Evolutionary conservation across 2,329 filamentous ascomycete species (phyloP).

Genomic region (Alternaria conjuncta): DNA sequence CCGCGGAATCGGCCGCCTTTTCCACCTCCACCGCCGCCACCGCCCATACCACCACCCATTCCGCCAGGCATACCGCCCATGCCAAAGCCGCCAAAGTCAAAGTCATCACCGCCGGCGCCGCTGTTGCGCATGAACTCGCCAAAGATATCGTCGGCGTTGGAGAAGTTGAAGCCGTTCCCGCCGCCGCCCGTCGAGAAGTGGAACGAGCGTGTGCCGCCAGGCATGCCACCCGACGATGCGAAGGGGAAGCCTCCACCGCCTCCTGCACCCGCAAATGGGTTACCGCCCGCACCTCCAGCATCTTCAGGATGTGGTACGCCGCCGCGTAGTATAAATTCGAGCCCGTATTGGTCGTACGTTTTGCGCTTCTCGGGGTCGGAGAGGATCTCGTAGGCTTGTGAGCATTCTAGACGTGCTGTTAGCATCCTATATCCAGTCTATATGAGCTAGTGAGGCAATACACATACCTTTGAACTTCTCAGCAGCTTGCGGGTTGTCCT

Average conservation of each 20-base stretch:
- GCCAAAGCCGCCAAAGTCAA: slow-evolving; percentile 53
- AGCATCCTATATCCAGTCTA: slow-evolving; percentile 9
- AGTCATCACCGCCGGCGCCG: slow-evolving; percentile 61
- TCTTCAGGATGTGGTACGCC: slow-evolving; percentile 69
- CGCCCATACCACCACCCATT: slow-evolving; percentile 51
- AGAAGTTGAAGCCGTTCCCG: slow-evolving; percentile 78
- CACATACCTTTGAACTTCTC: slow-evolving; percentile 87
- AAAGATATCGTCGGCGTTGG: slow-evolving; percentile 83
- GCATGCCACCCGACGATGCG: slow-evolving; percentile 64
- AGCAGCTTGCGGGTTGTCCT: slow-evolving; percentile 79
- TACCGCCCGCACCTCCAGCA: slow-evolving; percentile 43
- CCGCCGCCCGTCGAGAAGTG: slow-evolving; percentile 67
- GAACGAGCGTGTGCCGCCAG: slow-evolving; percentile 64
- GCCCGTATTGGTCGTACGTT: slow-evolving; percentile 90
- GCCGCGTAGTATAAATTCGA: slow-evolving; percentile 88
- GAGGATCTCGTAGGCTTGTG: slow-evolving; percentile 96
- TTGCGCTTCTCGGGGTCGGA: slow-evolving; percentile 97
- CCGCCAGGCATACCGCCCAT: slow-evolving; percentile 44
- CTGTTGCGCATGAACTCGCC: slow-evolving; percentile 75
- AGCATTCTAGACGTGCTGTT: slow-evolving; percentile 69
- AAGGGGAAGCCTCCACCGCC: slow-evolving; percentile 59
- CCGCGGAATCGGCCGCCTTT: slow-evolving; percentile 47
- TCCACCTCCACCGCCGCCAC: slow-evolving; percentile 57
- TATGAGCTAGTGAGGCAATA: not conserved
- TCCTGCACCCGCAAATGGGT: slow-evolving; percentile 52